Conservation (phyloP, 192 early-diverging fungal genomes). For the Coemansia sp. region DNA sequence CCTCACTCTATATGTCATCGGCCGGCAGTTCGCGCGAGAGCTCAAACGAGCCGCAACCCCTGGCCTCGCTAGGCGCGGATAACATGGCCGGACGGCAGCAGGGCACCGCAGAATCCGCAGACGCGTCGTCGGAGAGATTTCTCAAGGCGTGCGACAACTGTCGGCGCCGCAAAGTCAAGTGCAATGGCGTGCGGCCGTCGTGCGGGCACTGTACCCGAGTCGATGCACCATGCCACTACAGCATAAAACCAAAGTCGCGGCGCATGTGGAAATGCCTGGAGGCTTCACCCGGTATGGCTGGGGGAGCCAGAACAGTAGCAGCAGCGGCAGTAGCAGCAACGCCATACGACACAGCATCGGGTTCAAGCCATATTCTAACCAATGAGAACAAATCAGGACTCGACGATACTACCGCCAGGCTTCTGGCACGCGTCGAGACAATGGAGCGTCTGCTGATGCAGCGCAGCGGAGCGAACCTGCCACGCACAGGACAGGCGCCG, state of each 20-base stretch:
- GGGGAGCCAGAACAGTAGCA: not conserved
- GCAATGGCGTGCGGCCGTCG: slow-evolving; percentile 47
- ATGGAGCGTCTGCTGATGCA: slow-evolving; percentile 57
- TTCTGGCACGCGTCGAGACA: slow-evolving; percentile 51
- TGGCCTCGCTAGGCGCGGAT: not conserved
- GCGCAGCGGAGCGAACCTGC: slow-evolving; percentile 35
- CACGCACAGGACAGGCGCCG: slow-evolving; percentile 16
- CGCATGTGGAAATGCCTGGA: slow-evolving; percentile 57
- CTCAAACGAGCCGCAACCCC: slow-evolving; percentile 11
- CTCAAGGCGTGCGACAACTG: slow-evolving; percentile 58
- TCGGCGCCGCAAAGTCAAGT: slow-evolving; percentile 55
- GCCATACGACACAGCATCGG: not conserved
- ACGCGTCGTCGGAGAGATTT: slow-evolving; percentile 16
- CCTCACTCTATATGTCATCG: not conserved
- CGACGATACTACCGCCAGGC: slow-evolving; percentile 42
- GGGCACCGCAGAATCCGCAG: not conserved
- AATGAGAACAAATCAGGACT: slow-evolving; percentile 9
- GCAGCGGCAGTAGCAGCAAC: not conserved
- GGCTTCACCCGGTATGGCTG: not conserved
- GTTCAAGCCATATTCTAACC: slow-evolving; percentile 6
- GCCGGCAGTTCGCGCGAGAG: slow-evolving; percentile 30
- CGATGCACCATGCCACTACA: slow-evolving; percentile 52
- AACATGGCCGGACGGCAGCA: slow-evolving; percentile 3
- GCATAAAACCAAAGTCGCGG: slow-evolving; percentile 55
- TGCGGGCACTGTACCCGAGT: slow-evolving; percentile 49